phyloP scores from a whole-genome alignment of 1,284 basidiomycete genomes.

The Meira nashicola region DNA sequence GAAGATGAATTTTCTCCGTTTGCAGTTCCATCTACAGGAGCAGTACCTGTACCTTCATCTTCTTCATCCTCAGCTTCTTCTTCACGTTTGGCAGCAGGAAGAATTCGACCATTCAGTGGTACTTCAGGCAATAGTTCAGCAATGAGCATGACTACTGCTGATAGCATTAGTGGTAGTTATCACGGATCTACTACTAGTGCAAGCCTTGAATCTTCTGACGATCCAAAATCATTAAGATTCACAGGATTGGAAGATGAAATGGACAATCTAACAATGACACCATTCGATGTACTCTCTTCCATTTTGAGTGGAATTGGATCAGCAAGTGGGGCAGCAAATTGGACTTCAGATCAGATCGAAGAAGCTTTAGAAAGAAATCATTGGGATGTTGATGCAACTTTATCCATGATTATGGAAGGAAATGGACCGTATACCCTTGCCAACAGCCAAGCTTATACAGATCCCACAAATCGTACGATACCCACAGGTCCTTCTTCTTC shows the following conservation, averaged over 20 bases:
- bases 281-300: slow-evolving; percentile 87
- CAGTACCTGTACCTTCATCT: slow-evolving; percentile 1
- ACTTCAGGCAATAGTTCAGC: slow-evolving; percentile 4
- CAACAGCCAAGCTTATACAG: background rate
- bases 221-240: background rate
- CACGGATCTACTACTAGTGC: slow-evolving; percentile 6
- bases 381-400: slow-evolving; percentile 90
- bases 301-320: slow-evolving; percentile 58
- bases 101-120: background rate
- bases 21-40: slow-evolving; percentile 25
- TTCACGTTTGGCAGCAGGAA: background rate
- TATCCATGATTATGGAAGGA: slow-evolving; percentile 79
- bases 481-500: background rate
- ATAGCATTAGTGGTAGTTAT: slow-evolving; percentile 5
- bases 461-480: background rate
- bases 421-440: slow-evolving; percentile 29
- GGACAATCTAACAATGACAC: slow-evolving; percentile 65
- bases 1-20: slow-evolving; percentile 62
- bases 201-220: slow-evolving; percentile 6
- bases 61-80: slow-evolving; percentile 11
- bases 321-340: slow-evolving; percentile 26
- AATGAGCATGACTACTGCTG: slow-evolving; percentile 5
- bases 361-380: slow-evolving; percentile 80
- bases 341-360: slow-evolving; percentile 80
- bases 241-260: slow-evolving; percentile 4